Conservation (phyloP, 1,139 yeast genomes). For the Protomyces arabidopsidicola region DNA sequence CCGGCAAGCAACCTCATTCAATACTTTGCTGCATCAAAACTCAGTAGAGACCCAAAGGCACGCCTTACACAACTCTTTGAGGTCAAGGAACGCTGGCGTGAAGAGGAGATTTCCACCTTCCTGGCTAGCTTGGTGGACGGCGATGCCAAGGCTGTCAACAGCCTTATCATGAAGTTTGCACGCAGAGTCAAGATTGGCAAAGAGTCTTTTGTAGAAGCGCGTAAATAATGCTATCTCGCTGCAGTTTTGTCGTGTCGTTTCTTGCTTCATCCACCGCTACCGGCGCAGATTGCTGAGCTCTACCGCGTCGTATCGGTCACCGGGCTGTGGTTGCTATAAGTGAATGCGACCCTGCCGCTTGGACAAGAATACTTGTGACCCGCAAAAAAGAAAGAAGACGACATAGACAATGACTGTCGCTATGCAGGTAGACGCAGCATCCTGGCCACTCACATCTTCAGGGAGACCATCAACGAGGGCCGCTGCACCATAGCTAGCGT, state of each 20-base stretch:
- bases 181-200: slow-evolving; percentile 20
- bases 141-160: slow-evolving; percentile 7
- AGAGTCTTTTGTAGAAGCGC: slow-evolving; percentile 14
- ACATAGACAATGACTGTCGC: slow-evolving; percentile 26
- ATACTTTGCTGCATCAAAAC: neutral
- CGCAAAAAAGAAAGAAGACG: slow-evolving; percentile 25
- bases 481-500: slow-evolving; percentile 44
- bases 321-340: slow-evolving; percentile 23
- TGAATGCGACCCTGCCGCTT: slow-evolving; percentile 15
- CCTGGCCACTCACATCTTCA: slow-evolving; percentile 53
- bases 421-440: slow-evolving; percentile 37
- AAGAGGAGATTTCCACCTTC: slow-evolving; percentile 10
- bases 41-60: slow-evolving; percentile 4
- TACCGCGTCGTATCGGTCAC: slow-evolving; percentile 1
- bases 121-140: slow-evolving; percentile 5
- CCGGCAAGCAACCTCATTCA: slow-evolving; percentile 16
- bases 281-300: neutral
- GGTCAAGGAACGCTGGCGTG: slow-evolving; percentile 17
- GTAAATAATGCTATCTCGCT: neutral
- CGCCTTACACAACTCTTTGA: slow-evolving; percentile 8
- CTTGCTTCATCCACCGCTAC: neutral
- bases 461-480: slow-evolving; percentile 43
- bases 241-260: neutral
- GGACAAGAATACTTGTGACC: slow-evolving; percentile 15
- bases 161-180: slow-evolving; percentile 19